Percentiles rank a stretch among this genome's conserved stretches.
phyloP scores from a whole-genome alignment of 371 early-diverging fungal species.

The Mucor mucedo region DNA sequence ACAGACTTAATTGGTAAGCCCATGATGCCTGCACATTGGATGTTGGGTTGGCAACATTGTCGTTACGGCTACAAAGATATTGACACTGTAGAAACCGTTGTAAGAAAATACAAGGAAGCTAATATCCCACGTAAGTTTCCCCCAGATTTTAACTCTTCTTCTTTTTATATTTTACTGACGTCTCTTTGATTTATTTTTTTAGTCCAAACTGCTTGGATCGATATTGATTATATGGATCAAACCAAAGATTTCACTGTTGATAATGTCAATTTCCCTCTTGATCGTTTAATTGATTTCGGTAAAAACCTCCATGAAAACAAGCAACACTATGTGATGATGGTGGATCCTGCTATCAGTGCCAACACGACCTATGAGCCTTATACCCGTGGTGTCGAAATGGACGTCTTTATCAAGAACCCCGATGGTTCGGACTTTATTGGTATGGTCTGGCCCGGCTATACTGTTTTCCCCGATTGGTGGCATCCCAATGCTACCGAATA shows the following conservation, averaged over 20 bases:
- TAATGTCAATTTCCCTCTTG: slow-evolving; percentile 51
- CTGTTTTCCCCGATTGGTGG: slow-evolving; percentile 70
- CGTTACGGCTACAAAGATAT: slow-evolving; percentile 73
- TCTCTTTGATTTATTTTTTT: not conserved
- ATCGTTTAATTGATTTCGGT: slow-evolving; percentile 24
- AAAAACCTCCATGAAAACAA: slow-evolving; percentile 18
- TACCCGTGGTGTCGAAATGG: slow-evolving; percentile 43
- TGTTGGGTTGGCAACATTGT: slow-evolving; percentile 76
- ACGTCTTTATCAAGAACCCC: slow-evolving; percentile 56
- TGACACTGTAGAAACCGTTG: slow-evolving; percentile 59
- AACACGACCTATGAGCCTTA: slow-evolving; percentile 48
- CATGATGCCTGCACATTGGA: slow-evolving; percentile 62
- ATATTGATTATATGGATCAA: slow-evolving; percentile 35
- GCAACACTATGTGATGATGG: slow-evolving; percentile 48
- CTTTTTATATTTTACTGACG: not conserved
- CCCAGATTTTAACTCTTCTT: too few species aligned
- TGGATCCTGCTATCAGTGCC: slow-evolving; percentile 61
- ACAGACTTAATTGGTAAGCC: slow-evolving; percentile 74
- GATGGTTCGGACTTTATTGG: slow-evolving; percentile 57
- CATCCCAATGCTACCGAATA: slow-evolving; percentile 56
- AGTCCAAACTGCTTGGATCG: slow-evolving; percentile 24
- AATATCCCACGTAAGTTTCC: slow-evolving; percentile 69
- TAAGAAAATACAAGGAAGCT: slow-evolving; percentile 53
- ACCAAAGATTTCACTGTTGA: slow-evolving; percentile 58
- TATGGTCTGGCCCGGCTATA: slow-evolving; percentile 74